Percentiles rank a stretch among this genome's conserved stretches.
phyloP scores from a whole-genome alignment of 2,329 filamentous ascomycete species.

The Pestalotiopsis sp. region DNA sequence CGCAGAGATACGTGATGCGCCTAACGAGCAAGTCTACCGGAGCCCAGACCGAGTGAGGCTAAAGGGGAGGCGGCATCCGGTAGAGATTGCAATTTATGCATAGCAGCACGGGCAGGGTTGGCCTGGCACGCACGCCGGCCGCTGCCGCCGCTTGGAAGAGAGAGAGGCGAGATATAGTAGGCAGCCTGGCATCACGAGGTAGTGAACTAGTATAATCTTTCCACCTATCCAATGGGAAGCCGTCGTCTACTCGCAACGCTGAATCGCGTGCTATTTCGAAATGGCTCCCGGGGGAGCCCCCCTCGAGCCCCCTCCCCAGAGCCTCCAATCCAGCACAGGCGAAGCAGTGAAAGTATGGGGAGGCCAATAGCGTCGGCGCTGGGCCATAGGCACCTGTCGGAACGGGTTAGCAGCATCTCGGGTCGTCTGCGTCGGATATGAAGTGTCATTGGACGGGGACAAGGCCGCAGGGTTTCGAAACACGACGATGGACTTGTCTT shows the following conservation, averaged over 20 bases:
- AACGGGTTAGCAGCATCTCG: not conserved
- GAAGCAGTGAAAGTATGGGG: not conserved
- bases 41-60: not conserved
- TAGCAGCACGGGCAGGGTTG: not conserved
- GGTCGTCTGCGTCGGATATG: not conserved
- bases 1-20: not conserved
- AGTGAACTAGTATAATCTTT: not conserved
- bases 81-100: not conserved
- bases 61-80: not conserved
- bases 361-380: not conserved
- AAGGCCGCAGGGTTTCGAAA: not conserved
- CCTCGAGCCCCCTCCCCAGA: not conserved
- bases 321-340: not conserved
- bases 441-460: not conserved
- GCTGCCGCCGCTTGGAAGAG: not conserved
- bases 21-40: not conserved
- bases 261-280: constrained; percentile 7
- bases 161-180: not conserved
- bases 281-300: not conserved
- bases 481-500: not conserved
- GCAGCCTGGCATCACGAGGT: not conserved
- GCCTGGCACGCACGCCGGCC: not conserved
- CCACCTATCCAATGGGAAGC: constrained; percentile 7
- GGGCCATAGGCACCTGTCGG: not conserved
- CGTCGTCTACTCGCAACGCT: constrained; percentile 4